Evolutionary conservation across 805 yeast species (phyloP).

Genomic region (Yarrowia sp.): DNA sequence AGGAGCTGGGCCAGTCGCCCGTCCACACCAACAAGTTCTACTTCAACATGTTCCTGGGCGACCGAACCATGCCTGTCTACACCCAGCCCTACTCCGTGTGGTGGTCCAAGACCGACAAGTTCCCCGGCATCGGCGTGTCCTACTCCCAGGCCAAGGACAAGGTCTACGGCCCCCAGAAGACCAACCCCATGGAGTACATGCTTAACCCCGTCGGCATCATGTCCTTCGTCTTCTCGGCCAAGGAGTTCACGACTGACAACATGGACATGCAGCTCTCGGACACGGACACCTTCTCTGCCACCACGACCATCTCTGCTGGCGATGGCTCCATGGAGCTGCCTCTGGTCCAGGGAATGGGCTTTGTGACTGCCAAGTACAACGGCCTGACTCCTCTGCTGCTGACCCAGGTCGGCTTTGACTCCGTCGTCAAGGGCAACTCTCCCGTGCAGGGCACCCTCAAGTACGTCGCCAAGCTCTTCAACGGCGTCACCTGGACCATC

Average conservation of each 20-base stretch:
- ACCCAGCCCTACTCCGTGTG: constrained; percentile 79
- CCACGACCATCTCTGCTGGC: constrained; percentile 40
- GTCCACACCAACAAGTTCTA: constrained; percentile 77
- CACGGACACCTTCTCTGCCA: constrained; percentile 52
- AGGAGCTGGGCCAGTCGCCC: constrained; percentile 39
- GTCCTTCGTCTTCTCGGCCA: constrained; percentile 46
- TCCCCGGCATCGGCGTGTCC: constrained; percentile 62
- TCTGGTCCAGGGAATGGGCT: constrained; percentile 78
- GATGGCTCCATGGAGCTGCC: constrained; percentile 51
- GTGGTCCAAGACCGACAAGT: constrained; percentile 51
- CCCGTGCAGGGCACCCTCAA: constrained; percentile 39
- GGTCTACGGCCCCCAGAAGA: constrained; percentile 68
- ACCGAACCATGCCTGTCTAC: constrained; percentile 70
- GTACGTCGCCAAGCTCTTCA: constrained; percentile 44
- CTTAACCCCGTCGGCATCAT: constrained; percentile 51
- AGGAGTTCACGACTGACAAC: constrained; percentile 30
- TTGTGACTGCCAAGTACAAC: constrained; percentile 62
- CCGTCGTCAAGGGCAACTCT: constrained; percentile 42
- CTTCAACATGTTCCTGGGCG: constrained; percentile 65
- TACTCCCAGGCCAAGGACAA: constrained; percentile 58
- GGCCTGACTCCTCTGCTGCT: constrained; percentile 46
- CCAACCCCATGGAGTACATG: constrained; percentile 43
- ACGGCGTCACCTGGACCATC: constrained; percentile 50
- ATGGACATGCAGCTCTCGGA: constrained; percentile 39
- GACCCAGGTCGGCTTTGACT: constrained; percentile 48